phyloP scores from a whole-genome alignment of 768 basidiomycete species.

The Podaxis sp. region DNA sequence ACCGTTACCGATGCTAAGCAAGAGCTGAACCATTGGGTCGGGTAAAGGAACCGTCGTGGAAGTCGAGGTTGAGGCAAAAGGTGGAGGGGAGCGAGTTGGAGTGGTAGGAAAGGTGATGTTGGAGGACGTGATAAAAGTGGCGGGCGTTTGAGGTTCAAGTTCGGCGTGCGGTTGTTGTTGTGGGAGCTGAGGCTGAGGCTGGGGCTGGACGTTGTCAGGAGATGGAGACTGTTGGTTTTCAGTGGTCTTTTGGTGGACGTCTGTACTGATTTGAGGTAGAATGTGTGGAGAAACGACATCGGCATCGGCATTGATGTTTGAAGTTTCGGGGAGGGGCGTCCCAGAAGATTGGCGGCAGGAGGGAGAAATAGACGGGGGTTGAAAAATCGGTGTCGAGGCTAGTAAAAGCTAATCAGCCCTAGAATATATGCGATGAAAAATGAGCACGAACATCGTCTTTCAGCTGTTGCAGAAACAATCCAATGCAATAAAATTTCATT shows the following conservation, averaged over 20 bases:
- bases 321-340: neutral
- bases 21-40: neutral
- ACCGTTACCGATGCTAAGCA: fast-evolving
- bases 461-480: neutral
- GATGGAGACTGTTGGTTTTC: neutral
- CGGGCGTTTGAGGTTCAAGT: neutral
- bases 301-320: neutral
- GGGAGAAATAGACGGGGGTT: neutral
- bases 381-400: neutral
- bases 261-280: neutral
- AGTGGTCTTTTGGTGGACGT: neutral
- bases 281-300: neutral
- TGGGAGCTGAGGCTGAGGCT: neutral
- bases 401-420: neutral
- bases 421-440: neutral
- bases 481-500: neutral
- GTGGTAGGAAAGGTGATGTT: neutral
- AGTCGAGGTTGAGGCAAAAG: neutral
- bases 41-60: neutral
- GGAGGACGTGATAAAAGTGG: neutral
- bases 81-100: neutral
- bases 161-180: neutral
- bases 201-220: neutral
- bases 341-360: neutral
- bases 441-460: neutral